Base-by-base conservation (phyloP, 2,329 filamentous ascomycete genomes). In the Beauveria australis region DNA sequence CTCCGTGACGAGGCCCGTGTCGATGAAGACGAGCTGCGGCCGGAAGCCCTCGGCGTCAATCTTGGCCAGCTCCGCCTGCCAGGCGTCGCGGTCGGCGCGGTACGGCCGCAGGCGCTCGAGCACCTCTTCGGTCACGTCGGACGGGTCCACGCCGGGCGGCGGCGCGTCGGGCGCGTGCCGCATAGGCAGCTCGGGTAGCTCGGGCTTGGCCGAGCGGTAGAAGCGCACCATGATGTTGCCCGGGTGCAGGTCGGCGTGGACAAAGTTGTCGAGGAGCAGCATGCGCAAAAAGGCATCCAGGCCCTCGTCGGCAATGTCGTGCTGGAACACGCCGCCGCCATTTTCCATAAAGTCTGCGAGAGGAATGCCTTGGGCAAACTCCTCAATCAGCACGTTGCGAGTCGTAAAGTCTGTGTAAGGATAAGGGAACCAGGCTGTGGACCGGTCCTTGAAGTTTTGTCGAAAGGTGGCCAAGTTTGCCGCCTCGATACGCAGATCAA, bases 201-300 rank as follows among this genome's bases (percentile, higher is more conserved):
- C 84, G 0, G 93, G 83, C 63, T 87, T 82, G 16, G 86, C 85
- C 0, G 92, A 86, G 68, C 93, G 87, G 75, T 97, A 97, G 77
- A 99, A 99, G 64, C 95, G 91, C 52, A 99, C 93, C 92, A 99
- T 97, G 75, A 99, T 97, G 72, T 99, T 99, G 28, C 94, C 94
- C 0, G 94, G 94, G 71, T 99, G 94, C 33, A 99, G 78, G 71
- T 99, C 94, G 5, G 94, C 93, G 70, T 99, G 94, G 28, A 97
- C 88, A 72, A 99, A 99, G 72, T 99, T 99, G 73, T 99, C 94
- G 44, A 99, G 88, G 14, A 99, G 81, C 18, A 99, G 78, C 94
- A 99, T 99, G 68, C 92, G 91, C 54, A 99, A 76, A 74, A 99
- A 99, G 3, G 93, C 92, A 71, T 99, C 92, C 0, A 99, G 83